Evolutionary conservation across 176 grass and related monocot genomes (phyloP), one percentile per base, ranked within the genome.

Genomic region (Ensete ventricosum): DNA sequence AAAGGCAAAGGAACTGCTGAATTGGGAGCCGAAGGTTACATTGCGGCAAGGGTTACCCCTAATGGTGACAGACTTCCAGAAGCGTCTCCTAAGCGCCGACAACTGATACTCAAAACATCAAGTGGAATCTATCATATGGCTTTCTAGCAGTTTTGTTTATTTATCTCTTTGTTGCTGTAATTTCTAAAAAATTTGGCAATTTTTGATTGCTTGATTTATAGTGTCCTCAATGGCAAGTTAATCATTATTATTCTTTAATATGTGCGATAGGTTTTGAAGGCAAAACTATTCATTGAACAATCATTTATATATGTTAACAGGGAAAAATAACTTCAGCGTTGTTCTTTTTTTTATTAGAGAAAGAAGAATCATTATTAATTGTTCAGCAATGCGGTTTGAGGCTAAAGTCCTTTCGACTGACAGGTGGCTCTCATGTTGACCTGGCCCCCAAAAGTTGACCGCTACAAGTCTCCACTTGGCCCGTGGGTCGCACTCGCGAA

Each of bases 11-110:
- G 62, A 76, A 62, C 88, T 97, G 72, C 84, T 97, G 24, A 88
- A 93, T 25, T 97, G 90, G 94, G 90, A 93, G 75, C 94, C 90
- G 8, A 93, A 91, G 85, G 78, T 93, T 43, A 77, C 94, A 67
- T 75, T 97, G 74, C 88, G 79, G 79, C 79, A 93, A 87, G 94
- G 94, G 1, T 83, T 97, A 14, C 85, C 90, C 8, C 74, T 66
- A 11, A 97, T 93, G 94, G 88, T 97, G 54, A 85, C 90, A 0
- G 88, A 93, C 79, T 97, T 97, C 57, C 90, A 91, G 80, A 97
- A 87, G 73, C 94, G 88, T 67, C 78, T 97, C 23, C 63, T 65
- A 3, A 29, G 63, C 11, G 21, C 63, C 25, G 2, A 65, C 21
- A 65, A 27, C 12, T 65, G 11, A 65, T 9, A 1, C 4, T 25